Evolutionary conservation across 2,329 filamentous ascomycete genomes (phyloP), one percentile per base, ranked within the genome.

Genomic region (Knufia petricola): DNA sequence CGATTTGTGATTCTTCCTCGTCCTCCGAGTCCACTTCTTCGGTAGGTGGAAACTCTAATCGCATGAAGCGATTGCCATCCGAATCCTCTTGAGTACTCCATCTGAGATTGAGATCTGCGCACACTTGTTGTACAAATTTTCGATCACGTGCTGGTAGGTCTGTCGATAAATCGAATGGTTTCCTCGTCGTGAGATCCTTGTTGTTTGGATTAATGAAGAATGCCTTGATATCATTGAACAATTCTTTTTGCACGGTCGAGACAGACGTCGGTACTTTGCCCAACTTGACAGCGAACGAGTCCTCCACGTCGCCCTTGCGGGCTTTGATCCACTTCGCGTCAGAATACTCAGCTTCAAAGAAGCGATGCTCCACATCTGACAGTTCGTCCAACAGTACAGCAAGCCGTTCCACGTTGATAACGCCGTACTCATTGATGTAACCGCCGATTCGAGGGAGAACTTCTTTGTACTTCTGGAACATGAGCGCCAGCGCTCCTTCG

Each of bases 391-490:
- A 72, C 39, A 98, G 76, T 42, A 85, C 70, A 45, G 79, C 78
- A 51, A 98, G 71, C 49, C 92, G 80, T 54, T 83, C 70, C 63
- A 98, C 72, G 63, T 96, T 94, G 66, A 98, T 95, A 40, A 85
- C 82, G 60, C 92, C 94, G 48, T 85, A 81, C 64, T 98, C 88
- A 66, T 98, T 98, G 68, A 98, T 90, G 65, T 96, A 98, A 3
- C 92, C 92, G 49, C 87, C 85, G 60, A 87, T 84, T 62, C 84
- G 81, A 6, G 89, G 89, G 51, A 98, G 72, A 31, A 95, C 81
- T 41, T 84, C 77, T 68, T 96, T 96, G 75, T 98, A 98, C 52
- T 95, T 81, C 62, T 85, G 84, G 66, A 98, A 98, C 92, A 98
- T 98, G 63, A 92, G 83, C 20, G 90, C 87, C 66, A 98, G 72